These are phyloP conservation scores for Fusarium guadeloupense DNA, from an alignment of 2,329 filamentous ascomycete species.

Conservation along the genomic window DNA sequence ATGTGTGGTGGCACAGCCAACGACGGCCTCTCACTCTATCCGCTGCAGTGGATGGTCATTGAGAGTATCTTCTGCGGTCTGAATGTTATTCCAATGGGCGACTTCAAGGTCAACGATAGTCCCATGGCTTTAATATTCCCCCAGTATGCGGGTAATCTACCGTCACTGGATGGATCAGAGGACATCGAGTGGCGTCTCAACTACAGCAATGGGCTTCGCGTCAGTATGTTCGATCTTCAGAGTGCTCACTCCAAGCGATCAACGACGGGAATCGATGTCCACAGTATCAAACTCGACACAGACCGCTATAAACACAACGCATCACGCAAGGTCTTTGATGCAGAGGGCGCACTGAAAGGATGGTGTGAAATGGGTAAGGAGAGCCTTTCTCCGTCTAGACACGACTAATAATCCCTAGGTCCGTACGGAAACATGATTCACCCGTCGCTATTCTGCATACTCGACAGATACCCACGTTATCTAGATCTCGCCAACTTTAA, in stretches of 20 bases:
- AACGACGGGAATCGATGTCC: neutral
- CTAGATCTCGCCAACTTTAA: slow-evolving; percentile 32
- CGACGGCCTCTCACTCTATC: slow-evolving; percentile 38
- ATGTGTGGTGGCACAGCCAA: slow-evolving; percentile 32
- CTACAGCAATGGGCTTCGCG: slow-evolving; percentile 31
- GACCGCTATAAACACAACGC: slow-evolving; percentile 30
- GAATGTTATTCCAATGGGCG: neutral
- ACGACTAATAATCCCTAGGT: neutral
- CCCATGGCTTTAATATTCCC: slow-evolving; percentile 35
- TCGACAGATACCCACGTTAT: slow-evolving; percentile 37
- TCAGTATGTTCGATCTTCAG: slow-evolving; percentile 42
- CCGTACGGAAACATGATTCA: slow-evolving; percentile 36
- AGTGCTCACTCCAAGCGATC: slow-evolving; percentile 25
- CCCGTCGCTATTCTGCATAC: slow-evolving; percentile 38
- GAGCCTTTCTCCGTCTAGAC: rapidly evolving
- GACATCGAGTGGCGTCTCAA: slow-evolving; percentile 39
- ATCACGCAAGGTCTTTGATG: slow-evolving; percentile 27
- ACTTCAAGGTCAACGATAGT: slow-evolving; percentile 7
- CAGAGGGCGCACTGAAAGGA: slow-evolving; percentile 20
- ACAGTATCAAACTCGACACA: slow-evolving; percentile 31
- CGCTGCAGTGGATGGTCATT: slow-evolving; percentile 38
- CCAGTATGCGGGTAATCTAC: slow-evolving; percentile 37
- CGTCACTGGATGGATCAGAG: slow-evolving; percentile 34
- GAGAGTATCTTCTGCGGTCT: slow-evolving; percentile 36
- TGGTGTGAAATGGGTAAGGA: slow-evolving; percentile 28